A percentile compares a stretch with the other conserved stretches of the same genome.
phyloP scores from a whole-genome alignment of 208 protist genomes.

The Vickermania ingenoplastis region DNA sequence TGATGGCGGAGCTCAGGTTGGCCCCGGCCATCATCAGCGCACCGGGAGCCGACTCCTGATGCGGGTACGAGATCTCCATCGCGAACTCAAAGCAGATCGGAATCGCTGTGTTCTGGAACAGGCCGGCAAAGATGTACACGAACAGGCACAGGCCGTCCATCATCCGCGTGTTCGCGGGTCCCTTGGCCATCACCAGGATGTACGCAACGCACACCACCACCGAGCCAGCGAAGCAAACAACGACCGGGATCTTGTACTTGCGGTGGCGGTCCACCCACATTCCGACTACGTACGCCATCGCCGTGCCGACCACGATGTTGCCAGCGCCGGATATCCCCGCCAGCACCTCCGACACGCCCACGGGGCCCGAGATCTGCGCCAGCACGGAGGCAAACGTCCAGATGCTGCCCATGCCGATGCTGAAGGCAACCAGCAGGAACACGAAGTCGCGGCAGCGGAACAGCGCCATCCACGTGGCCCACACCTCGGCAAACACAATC shows the following conservation, averaged over 20 bases:
- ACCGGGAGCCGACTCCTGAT: conserved; percentile 60
- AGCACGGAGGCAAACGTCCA: conserved; percentile 71
- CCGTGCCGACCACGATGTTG: conserved; percentile 55
- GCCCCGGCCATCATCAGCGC: conserved; percentile 52
- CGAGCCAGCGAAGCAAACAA: conserved; percentile 46
- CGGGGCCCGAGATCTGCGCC: conserved; percentile 60
- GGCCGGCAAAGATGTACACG: conserved; percentile 38
- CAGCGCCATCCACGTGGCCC: conserved; percentile 55
- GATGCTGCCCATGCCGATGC: conserved; percentile 59
- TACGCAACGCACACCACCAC: conserved; percentile 37
- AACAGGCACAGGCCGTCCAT: conserved; percentile 51
- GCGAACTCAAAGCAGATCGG: conserved; percentile 79
- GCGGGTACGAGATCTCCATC: conserved; percentile 68
- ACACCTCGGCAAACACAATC: conserved; percentile 35
- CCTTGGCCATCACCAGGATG: conserved; percentile 38
- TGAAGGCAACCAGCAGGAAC: conserved; percentile 43
- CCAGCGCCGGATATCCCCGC: conserved; percentile 62
- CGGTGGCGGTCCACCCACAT: conserved; percentile 28
- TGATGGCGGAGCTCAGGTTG: conserved; percentile 46
- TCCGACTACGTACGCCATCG: conserved; percentile 63
- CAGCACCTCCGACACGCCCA: conserved; percentile 44
- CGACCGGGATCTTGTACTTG: conserved; percentile 48
- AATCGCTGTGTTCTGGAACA: conserved; percentile 78
- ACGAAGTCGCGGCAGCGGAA: conserved; percentile 52
- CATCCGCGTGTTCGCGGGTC: conserved; percentile 39